Evolutionary conservation across 768 basidiomycete genomes (phyloP), one percentile per base, ranked within the genome.

Genomic region (Hypholoma fasciculare): DNA sequence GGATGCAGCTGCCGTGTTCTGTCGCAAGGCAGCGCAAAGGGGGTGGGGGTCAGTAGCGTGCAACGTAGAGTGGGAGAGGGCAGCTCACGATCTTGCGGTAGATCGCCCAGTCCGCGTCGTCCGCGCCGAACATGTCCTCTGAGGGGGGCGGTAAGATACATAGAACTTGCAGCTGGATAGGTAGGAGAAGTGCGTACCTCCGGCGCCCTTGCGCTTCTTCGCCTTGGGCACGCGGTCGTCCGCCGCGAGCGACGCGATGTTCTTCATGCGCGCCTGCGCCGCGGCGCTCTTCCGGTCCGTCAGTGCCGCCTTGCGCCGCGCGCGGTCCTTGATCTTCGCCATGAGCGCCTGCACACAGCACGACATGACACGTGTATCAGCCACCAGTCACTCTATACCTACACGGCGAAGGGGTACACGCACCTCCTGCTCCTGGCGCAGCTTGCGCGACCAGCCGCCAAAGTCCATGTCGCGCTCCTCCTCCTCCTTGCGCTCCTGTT

Each of bases 21-120:
- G 30, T 36, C 23, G 30, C 47, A 14, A 1, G 20, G 7, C 30
- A 9, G 30, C n/a, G n/a, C n/a, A n/a, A n/a, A n/a, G n/a, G n/a
- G n/a, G n/a, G n/a, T n/a, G n/a, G 30, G 30, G 30, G 30, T 34
- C 30, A 34, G 30, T 5, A 38, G 34, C 5, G 27, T 13, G 27
- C 23, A 20, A 36, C 13, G 14, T 17, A 9, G 36, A 16, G 44
- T 36, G 27, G 44, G 42, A 44, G 49, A 43, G 8, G 2, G 30
- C 20, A 17, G 71, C 84, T 61, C 69, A 96, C 96, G 58, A 99
- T 95, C 74, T 98, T 95, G 62, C 96, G 92, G 69, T 98, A 98
- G 58, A 98, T 94, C 0, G 89, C 89, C 96, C 96, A 98, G 68
- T 98, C 96, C 7, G 90, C 94, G 67, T 98, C 96, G 63, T 96